Base-by-base conservation (phyloP, 106 monocot genomes). In the Dendrobium chrysotoxum region DNA sequence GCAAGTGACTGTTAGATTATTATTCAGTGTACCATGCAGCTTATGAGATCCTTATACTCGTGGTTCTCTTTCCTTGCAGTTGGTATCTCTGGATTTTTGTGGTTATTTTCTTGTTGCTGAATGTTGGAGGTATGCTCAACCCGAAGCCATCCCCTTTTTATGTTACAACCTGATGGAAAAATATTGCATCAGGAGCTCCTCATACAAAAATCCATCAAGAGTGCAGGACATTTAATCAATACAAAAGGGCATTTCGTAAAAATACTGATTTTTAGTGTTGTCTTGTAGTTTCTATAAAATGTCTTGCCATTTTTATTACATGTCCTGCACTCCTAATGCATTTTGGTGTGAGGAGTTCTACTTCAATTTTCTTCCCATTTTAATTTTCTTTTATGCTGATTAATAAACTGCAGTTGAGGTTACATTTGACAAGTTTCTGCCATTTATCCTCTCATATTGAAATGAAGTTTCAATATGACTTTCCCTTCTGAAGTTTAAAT, bases 31-130 rank as follows among this genome's bases (percentile, higher is more conserved):
- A 15, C 46, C 12, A 46, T 46, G 46, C 7, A 46, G 46, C 46
- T 46, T 57, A 57, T 57, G 21, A 13, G 18, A 57, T 16, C 57
- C 16, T 18, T 57, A 18, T 57, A 21, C 57, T 57, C 2, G 21
- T 57, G 57, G n/a, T 46, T 76, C 26, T 76, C 12, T 78, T 77
- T 72, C 71, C 44, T 40, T 92, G 84, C 89, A 96, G 96, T 44
- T 96, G 92, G 93, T 96, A 96, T 76, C 92, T 96, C 31, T 96
- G 96, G 93, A 28, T 88, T 72, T 86, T 96, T 79, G 87, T 96
- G 70, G 82, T 94, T 41, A 28, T 96, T 50, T 94, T 96, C 79
- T 80, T 96, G 80, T 77, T 96, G 76, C 79, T 96, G 57, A 89
- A 90, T 84, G 82, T 96, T 71, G 71, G 88, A 73, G 96, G 96